These are phyloP conservation scores for Cladochytrium tenue DNA, from an alignment of 371 early-diverging fungal species.

Conservation along the genomic window DNA sequence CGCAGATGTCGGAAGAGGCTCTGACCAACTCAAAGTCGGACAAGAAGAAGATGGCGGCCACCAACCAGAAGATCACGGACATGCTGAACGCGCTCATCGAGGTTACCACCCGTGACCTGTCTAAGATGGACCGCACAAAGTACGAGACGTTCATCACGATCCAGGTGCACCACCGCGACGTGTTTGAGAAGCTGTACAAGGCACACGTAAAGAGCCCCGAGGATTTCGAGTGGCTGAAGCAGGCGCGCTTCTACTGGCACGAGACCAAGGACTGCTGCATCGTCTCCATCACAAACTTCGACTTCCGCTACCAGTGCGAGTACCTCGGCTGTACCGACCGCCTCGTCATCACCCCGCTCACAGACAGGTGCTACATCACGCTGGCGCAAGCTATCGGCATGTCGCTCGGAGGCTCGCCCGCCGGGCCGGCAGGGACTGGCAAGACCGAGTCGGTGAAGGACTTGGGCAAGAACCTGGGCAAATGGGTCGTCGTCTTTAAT, in stretches of 20 bases:
- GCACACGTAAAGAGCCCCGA: slow-evolving; percentile 56
- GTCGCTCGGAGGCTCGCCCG: slow-evolving; percentile 66
- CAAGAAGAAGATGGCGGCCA: slow-evolving; percentile 61
- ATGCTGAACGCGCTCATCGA: slow-evolving; percentile 61
- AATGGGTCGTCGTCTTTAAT: slow-evolving; percentile 70
- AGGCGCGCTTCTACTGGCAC: slow-evolving; percentile 67
- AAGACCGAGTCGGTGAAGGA: slow-evolving; percentile 72
- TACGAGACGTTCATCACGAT: slow-evolving; percentile 69
- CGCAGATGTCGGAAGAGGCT: slow-evolving; percentile 59
- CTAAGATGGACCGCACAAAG: slow-evolving; percentile 64
- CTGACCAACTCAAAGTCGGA: slow-evolving; percentile 54
- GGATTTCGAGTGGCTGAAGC: slow-evolving; percentile 68
- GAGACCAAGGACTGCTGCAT: slow-evolving; percentile 67
- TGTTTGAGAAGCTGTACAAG: slow-evolving; percentile 64
- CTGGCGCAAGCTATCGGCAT: slow-evolving; percentile 69
- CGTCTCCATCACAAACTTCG: slow-evolving; percentile 68
- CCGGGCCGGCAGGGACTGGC: slow-evolving; percentile 61
- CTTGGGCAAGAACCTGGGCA: slow-evolving; percentile 64
- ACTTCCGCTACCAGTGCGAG: slow-evolving; percentile 66
- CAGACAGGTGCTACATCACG: slow-evolving; percentile 63
- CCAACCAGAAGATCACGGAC: slow-evolving; percentile 56
- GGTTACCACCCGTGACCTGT: slow-evolving; percentile 58
- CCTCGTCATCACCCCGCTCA: slow-evolving; percentile 67
- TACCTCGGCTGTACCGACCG: slow-evolving; percentile 67
- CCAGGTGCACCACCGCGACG: slow-evolving; percentile 68